Evolutionary conservation across 2,329 filamentous ascomycete species (phyloP).

Genomic region (Fusarium clavum): DNA sequence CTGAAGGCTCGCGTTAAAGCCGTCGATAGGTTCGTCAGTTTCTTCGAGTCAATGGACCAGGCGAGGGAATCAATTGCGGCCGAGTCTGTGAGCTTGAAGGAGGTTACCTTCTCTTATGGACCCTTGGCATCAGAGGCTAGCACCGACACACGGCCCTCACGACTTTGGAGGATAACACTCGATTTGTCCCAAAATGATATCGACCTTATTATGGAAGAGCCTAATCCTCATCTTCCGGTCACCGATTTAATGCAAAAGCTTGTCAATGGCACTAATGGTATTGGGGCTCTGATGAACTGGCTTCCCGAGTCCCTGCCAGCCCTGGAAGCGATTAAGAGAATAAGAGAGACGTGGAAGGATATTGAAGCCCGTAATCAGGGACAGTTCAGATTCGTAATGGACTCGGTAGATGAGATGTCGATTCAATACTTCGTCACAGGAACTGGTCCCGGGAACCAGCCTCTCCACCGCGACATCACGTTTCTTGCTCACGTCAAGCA

Average conservation of each 20-base stretch:
- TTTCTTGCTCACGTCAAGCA: slow-evolving; percentile 65
- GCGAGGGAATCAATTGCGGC: slow-evolving; percentile 66
- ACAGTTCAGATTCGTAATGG: slow-evolving; percentile 63
- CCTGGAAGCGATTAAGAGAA: slow-evolving; percentile 68
- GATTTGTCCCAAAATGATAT: slow-evolving; percentile 67
- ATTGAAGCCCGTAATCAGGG: slow-evolving; percentile 58
- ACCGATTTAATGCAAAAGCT: slow-evolving; percentile 68
- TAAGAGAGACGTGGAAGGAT: slow-evolving; percentile 67
- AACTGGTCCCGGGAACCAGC: slow-evolving; percentile 38
- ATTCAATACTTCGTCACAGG: slow-evolving; percentile 63
- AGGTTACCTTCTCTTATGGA: slow-evolving; percentile 77
- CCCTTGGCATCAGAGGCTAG: slow-evolving; percentile 36
- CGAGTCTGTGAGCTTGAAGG: slow-evolving; percentile 69
- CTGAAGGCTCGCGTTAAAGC: slow-evolving; percentile 71
- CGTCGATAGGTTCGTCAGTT: slow-evolving; percentile 77
- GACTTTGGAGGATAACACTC: slow-evolving; percentile 66
- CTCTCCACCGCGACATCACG: slow-evolving; percentile 54
- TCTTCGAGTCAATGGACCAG: slow-evolving; percentile 72
- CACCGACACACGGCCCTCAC: slow-evolving; percentile 11
- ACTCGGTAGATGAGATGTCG: slow-evolving; percentile 67
- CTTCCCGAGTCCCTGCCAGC: slow-evolving; percentile 73
- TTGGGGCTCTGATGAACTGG: slow-evolving; percentile 63
- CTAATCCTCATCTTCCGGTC: slow-evolving; percentile 76
- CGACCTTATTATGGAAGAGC: slow-evolving; percentile 67
- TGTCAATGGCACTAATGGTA: slow-evolving; percentile 67